These are phyloP conservation scores for Aspergillus brasiliensis DNA, from an alignment of 2,329 filamentous ascomycete genomes.

Conservation along the genomic window DNA sequence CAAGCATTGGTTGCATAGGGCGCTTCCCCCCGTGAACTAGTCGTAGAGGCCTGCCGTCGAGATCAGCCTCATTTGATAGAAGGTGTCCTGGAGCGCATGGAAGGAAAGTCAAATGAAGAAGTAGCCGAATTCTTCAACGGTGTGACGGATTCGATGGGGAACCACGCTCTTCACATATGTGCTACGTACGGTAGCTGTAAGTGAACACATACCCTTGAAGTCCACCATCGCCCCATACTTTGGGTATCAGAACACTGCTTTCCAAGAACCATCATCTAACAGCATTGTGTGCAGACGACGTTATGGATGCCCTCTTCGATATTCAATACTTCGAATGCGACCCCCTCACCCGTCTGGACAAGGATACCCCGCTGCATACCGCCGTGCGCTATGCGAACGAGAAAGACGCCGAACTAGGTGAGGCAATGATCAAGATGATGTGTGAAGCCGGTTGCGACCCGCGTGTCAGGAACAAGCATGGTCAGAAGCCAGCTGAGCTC, in stretches of 20 bases:
- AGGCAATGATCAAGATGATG: conserved; percentile 53
- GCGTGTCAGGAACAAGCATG: conserved; percentile 51
- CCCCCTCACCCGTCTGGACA: conserved; percentile 48
- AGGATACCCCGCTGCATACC: conserved; percentile 49
- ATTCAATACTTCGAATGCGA: conserved; percentile 53
- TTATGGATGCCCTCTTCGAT: conserved; percentile 51
- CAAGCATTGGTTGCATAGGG: conserved; percentile 57
- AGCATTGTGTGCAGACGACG: conserved; percentile 39
- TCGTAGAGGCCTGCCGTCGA: conserved; percentile 89
- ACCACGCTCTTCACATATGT: conserved; percentile 86
- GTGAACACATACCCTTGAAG: conserved; percentile 35
- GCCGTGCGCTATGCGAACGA: conserved; percentile 51
- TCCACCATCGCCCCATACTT: neutral
- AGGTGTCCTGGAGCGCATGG: conserved; percentile 68
- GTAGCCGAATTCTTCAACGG: conserved; percentile 80
- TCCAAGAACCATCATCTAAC: neutral
- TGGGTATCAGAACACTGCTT: neutral
- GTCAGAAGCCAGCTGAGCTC: conserved; percentile 49
- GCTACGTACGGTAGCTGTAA: conserved; percentile 82
- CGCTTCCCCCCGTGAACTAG: conserved; percentile 78
- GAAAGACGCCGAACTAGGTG: conserved; percentile 45
- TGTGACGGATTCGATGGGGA: conserved; percentile 81
- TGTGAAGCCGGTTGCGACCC: conserved; percentile 53
- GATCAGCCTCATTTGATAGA: conserved; percentile 86
- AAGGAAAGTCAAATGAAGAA: conserved; percentile 60